phyloP scores from a whole-genome alignment of 2,329 filamentous ascomycete genomes.

The Ascochyta rabiei region DNA sequence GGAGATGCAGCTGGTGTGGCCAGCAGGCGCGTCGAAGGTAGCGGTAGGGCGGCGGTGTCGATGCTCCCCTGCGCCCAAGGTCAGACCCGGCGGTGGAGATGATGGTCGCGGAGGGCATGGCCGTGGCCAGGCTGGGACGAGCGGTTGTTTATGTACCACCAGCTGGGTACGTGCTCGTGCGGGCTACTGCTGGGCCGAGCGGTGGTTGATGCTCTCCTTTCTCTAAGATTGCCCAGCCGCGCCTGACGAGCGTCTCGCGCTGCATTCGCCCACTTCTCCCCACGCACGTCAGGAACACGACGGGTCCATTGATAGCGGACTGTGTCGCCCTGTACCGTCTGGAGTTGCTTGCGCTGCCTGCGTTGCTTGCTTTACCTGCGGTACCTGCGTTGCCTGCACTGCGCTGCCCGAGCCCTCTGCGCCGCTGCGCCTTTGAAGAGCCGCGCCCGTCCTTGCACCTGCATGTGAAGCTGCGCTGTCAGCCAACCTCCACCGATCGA shows the following conservation, averaged over 20 bases:
- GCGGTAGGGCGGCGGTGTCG: too few species aligned
- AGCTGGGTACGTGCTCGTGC: neutral
- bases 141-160: slow-evolving; percentile 4
- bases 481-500: slow-evolving; percentile 6
- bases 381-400: too few species aligned
- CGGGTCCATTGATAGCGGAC: slow-evolving; percentile 18
- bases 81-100: slow-evolving; percentile 14
- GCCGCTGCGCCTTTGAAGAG: neutral
- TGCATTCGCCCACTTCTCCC: slow-evolving; percentile 24
- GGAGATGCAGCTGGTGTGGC: slow-evolving; percentile 7
- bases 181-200: slow-evolving; percentile 18
- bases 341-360: neutral
- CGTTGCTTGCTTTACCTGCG: neutral
- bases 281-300: slow-evolving; percentile 36
- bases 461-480: slow-evolving; percentile 24
- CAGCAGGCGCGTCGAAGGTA: slow-evolving; percentile 2
- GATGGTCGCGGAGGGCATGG: slow-evolving; percentile 4
- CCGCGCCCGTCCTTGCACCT: slow-evolving; percentile 1
- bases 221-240: slow-evolving; percentile 31
- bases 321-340: slow-evolving; percentile 1
- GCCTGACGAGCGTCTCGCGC: slow-evolving; percentile 26
- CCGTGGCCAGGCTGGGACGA: neutral
- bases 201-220: slow-evolving; percentile 21
- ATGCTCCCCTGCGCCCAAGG: too few species aligned
- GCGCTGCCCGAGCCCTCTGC: too few species aligned